Base-by-base conservation (phyloP, 495 filamentous ascomycete genomes). In the Pseudoneurospora amorphoporcata region DNA sequence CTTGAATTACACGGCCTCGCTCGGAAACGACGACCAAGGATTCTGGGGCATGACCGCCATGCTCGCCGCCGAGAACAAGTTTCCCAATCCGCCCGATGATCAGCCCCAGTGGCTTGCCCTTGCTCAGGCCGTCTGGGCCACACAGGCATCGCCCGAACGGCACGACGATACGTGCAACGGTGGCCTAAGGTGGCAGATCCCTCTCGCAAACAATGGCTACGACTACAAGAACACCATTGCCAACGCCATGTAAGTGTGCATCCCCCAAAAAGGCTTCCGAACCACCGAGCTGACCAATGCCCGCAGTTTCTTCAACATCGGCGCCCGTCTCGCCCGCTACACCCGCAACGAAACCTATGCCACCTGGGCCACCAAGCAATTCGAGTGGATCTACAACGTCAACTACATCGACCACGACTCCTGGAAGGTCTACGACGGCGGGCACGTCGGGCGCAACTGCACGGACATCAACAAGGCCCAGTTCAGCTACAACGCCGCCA, bases 1-100 rank as follows among this genome's bases (percentile, higher is more conserved):
- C 45, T 82, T 83, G 3, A 94, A 94, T 78, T 90, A 92, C 73
- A 92, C 89, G 37, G 87, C 88, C 71, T 90, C 90, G 0, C 85
- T 91, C 65, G 92, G 92, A 39, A 94, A 94, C 77, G 92, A 94
- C 76, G 92, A 94, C 73, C 92, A 94, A 78, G 90, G 90, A 1
- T 94, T 94, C 78, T 96, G 93, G 93, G 92, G 84, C 35, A 84
- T 94, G 75, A 87, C 90, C n/a, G 88, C 90, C 38, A 90, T 96
- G 80, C 86, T 90, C 12, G 93, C 92, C 3, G 88, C 90, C 53
- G 93, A 96, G 77, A 85, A 89, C 72, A 86, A 86, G 70, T 94
- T 90, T 75, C 91, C 91, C 19, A 82, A 91, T 72, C 86, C 88
- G 14, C 82, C 87, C 4, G 73, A 76, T 9, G 88, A 86, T 70